A percentile compares a stretch with the other conserved stretches of the same genome.
Conservation (phyloP, 805 yeast species). For the Candida dajiaensis region DNA sequence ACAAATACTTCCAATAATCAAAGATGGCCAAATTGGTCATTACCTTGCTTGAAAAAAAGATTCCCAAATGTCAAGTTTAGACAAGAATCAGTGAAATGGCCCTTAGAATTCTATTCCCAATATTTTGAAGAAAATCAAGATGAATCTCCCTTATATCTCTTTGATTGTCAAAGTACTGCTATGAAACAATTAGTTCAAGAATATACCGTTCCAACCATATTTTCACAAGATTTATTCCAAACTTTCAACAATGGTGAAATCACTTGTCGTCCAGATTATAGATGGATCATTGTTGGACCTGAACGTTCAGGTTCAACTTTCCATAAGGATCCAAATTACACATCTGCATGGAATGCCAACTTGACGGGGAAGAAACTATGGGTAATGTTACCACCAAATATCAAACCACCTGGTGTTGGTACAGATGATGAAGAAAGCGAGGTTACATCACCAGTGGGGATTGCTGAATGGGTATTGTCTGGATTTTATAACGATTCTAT, state of each 20-base stretch:
- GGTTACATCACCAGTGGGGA: constrained; percentile 86
- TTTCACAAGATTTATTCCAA: constrained; percentile 55
- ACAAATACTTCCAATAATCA: constrained; percentile 19
- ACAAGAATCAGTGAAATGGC: constrained; percentile 86
- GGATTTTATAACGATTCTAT: constrained; percentile 74
- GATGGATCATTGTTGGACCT: constrained; percentile 91
- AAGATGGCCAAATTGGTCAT: constrained; percentile 67
- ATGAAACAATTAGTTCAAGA: constrained; percentile 49
- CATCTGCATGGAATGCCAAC: constrained; percentile 87
- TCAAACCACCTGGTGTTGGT: constrained; percentile 80
- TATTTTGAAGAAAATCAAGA: constrained; percentile 61
- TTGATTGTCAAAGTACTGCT: constrained; percentile 75
- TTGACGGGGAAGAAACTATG: constrained; percentile 73
- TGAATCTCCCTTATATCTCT: constrained; percentile 80
- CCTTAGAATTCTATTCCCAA: constrained; percentile 50
- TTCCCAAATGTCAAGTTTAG: constrained; percentile 63
- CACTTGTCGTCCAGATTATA: constrained; percentile 73
- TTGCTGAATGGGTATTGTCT: constrained; percentile 84
- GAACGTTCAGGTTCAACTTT: constrained; percentile 79
- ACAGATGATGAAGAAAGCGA: constrained; percentile 75
- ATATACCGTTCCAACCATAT: constrained; percentile 47
- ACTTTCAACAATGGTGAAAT: constrained; percentile 30
- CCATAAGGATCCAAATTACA: constrained; percentile 89
- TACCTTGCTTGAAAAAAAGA: constrained; percentile 39
- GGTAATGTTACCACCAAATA: constrained; percentile 80